These are phyloP conservation scores for Martensiomyces pterosporus DNA, from an alignment of 192 early-diverging fungal genomes.

Conservation along the genomic window DNA sequence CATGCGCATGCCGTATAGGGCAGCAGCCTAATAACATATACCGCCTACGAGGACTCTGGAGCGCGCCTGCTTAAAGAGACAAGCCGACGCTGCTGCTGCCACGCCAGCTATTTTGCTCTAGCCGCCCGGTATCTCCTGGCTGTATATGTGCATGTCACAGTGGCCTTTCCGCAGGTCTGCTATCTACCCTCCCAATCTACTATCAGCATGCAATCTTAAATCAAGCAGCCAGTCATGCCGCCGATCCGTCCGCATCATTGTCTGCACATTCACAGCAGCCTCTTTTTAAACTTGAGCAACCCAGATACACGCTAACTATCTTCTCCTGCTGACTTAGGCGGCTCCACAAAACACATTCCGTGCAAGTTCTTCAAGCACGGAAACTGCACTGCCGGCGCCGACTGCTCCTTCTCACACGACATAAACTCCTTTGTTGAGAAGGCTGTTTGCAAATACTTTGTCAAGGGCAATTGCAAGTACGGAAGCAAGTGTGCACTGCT, in stretches of 20 bases:
- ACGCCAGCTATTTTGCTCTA: too few species aligned
- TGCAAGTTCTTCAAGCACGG: conserved; percentile 80
- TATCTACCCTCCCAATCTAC: background rate
- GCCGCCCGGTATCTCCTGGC: too few species aligned
- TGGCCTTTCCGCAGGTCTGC: too few species aligned
- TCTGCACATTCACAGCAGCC: too few species aligned
- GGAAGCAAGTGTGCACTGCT: conserved; percentile 69
- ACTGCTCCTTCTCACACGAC: conserved; percentile 73
- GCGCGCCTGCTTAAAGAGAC: too few species aligned
- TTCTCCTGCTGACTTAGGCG: conserved; percentile 33
- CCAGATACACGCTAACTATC: too few species aligned
- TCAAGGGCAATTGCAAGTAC: conserved; percentile 79
- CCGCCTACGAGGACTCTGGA: too few species aligned
- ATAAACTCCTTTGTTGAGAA: conserved; percentile 57
- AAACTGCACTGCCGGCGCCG: conserved; percentile 69
- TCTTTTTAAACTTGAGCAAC: too few species aligned
- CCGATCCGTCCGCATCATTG: background rate
- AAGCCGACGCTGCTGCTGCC: too few species aligned
- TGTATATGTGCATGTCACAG: too few species aligned
- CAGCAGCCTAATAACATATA: too few species aligned
- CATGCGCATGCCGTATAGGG: too few species aligned
- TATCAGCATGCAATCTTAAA: conserved; percentile 1
- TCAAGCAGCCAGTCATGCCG: background rate
- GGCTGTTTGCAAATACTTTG: conserved; percentile 69
- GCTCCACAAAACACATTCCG: conserved; percentile 59